Base-by-base conservation (phyloP, 352 stramenopile genomes). In the Globisporangium nodosum region DNA sequence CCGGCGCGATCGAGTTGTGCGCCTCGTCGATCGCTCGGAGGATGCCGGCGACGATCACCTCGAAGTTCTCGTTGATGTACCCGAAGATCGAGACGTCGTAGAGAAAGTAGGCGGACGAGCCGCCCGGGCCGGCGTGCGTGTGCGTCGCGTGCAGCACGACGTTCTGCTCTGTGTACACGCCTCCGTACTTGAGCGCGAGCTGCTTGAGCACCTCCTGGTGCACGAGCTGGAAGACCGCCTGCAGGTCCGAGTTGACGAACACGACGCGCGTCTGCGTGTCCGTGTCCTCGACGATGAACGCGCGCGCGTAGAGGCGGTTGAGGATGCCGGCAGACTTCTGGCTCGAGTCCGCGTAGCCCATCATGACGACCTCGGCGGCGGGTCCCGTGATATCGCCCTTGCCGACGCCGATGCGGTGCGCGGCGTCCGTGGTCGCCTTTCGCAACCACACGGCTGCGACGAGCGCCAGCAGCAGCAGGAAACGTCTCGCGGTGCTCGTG, bases 101-200 rank as follows among this genome's bases (percentile, higher is more conserved):
- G 2, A 95, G 49, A 20, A 85, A 75, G 60, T 96, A 92, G 43
- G 85, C 80, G 0, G 87, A 61, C 31, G 85, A 87, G 3, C 87
- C 87, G 30, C 72, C 85, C 0, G 86, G 82, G 1, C 73, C 80
- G 20, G 77, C 82, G 61, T 96, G 87, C n/a, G 86, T 94, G 67
- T 96, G 87, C 3, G 81, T 94, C 27, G 81, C 85, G 56, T 81
- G 81, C 1, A 95, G 70, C n/a, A 78, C 65, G 13, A 92, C 66
- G 60, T 90, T 93, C 53, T 88, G 74, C 49, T 72, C 74, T 1
- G 68, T 68, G 74, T 84, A 84, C 16, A 79, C 9, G 9, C 70
- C 60, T 33, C 39, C 54, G 48, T 78, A 84, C 43, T 73, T 78
- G 60, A n/a, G 50, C 21, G 51, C 54, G 27, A 85, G 63, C 45